Conservation (phyloP, 345 rosid species). For the Euclidium syriacum region DNA sequence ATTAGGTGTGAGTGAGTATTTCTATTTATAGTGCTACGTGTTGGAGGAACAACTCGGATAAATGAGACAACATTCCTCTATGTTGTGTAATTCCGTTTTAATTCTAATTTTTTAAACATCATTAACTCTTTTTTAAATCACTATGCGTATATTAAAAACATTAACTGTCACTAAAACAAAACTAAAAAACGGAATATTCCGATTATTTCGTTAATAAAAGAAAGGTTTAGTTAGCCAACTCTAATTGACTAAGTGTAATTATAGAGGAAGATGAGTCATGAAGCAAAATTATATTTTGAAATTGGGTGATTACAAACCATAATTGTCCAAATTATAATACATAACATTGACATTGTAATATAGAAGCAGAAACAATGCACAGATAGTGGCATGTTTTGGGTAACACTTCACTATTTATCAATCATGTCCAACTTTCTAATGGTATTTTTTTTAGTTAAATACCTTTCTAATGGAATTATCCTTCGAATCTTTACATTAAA, state of each 20-base stretch:
- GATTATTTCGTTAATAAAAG: not conserved
- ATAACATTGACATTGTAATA: conserved; percentile 1
- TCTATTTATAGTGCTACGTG: conserved; percentile 31
- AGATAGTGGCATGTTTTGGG: conserved; percentile 32
- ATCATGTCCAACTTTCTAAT: conserved; percentile 26
- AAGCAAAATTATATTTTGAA: not conserved
- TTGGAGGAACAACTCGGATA: conserved; percentile 27
- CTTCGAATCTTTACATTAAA: conserved; percentile 17
- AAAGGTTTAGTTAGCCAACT: conserved; percentile 35
- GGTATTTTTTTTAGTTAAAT: too few relatives aligned
- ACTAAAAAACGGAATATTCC: not conserved
- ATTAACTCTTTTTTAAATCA: not conserved
- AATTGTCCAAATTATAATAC: not conserved
- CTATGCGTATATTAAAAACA: not conserved
- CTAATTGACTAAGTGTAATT: conserved; percentile 24
- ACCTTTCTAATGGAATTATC: conserved; percentile 31
- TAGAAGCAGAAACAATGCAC: conserved; percentile 20
- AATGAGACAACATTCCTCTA: conserved; percentile 13
- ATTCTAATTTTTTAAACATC: too few relatives aligned
- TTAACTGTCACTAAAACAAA: not conserved
- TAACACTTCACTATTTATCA: conserved; percentile 27
- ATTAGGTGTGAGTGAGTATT: not conserved
- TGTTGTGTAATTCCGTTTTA: not conserved
- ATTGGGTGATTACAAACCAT: conserved; percentile 21
- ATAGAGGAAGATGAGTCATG: conserved; percentile 28